phyloP scores from a whole-genome alignment of 202 grass and related monocot genomes.

The Elaeis oleifera region DNA sequence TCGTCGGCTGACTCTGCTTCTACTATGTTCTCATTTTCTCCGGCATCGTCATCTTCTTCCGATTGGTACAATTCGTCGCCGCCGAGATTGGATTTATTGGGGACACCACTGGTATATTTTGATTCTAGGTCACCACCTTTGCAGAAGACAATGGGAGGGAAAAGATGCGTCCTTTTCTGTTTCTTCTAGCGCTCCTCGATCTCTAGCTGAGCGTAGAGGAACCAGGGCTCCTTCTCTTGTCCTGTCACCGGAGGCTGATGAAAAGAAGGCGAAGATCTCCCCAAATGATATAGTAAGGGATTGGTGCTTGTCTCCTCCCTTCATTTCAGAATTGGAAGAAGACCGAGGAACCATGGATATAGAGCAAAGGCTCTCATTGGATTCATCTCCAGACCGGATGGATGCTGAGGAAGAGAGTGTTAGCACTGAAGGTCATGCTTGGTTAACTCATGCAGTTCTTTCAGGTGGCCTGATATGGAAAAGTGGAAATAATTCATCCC shows the following conservation, averaged over 20 bases:
- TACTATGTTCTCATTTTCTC: conserved; percentile 32
- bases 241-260: conserved; percentile 11
- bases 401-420: conserved; percentile 13
- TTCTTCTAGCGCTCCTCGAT: not conserved
- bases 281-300: conserved; percentile 8
- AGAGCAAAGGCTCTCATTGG: conserved; percentile 27
- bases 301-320: conserved; percentile 43
- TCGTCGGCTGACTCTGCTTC: conserved; percentile 22
- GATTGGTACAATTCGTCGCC: conserved; percentile 41
- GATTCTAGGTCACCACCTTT: conserved; percentile 1
- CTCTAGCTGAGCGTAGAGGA: conserved; percentile 40
- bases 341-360: conserved; percentile 23
- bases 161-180: conserved; percentile 14
- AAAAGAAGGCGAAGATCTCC: conserved; percentile 11
- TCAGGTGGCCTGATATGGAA: conserved; percentile 40
- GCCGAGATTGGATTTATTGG: conserved; percentile 22
- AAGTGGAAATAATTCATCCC: conserved; percentile 27
- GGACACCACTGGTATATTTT: conserved; percentile 7
- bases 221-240: conserved; percentile 27
- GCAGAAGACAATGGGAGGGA: conserved; percentile 15
- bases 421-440: conserved; percentile 1
- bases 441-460: conserved; percentile 29
- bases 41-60: conserved; percentile 40
- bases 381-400: conserved; percentile 15
- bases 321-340: conserved; percentile 40